Percentiles rank a stretch among this genome's conserved stretches.
Evolutionary conservation across 306 rosid species (phyloP).

Genomic region (Comarum palustre): DNA sequence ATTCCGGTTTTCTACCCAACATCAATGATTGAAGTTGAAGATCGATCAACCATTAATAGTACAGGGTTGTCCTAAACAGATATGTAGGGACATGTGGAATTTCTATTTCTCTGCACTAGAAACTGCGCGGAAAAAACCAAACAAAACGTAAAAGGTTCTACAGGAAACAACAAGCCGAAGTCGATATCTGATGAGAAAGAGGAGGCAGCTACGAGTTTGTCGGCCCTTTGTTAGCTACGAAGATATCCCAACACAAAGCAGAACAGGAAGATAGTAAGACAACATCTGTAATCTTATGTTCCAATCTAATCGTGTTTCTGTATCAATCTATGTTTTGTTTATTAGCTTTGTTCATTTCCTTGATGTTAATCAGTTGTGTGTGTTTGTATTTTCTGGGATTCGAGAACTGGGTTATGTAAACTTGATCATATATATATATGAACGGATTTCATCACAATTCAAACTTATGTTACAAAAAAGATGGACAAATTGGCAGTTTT

Average conservation of each 20-base stretch:
- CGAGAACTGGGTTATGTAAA: neutral
- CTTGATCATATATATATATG: neutral
- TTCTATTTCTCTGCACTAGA: neutral
- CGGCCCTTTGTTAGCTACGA: slow-evolving; percentile 2
- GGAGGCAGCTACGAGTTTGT: slow-evolving; percentile 7
- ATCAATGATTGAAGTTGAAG: neutral
- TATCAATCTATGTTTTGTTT: neutral
- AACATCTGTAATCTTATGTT: slow-evolving; percentile 16
- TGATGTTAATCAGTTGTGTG: slow-evolving; percentile 1
- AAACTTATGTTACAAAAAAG: no score
- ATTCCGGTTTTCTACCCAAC: neutral
- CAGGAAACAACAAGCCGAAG: neutral
- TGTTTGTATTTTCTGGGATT: neutral
- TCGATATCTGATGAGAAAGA: slow-evolving; percentile 12
- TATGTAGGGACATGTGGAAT: neutral
- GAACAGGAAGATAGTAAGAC: slow-evolving; percentile 15
- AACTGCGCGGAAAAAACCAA: neutral
- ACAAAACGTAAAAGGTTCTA: neutral
- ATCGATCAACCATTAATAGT: neutral
- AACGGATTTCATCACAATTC: no score
- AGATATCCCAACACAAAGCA: neutral
- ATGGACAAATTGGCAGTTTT: no score
- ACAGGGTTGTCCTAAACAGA: neutral
- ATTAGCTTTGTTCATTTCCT: neutral
- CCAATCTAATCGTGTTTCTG: neutral